phyloP scores from a whole-genome alignment of 148 eudicot genomes.

The Tetragonia tetragonoides region DNA sequence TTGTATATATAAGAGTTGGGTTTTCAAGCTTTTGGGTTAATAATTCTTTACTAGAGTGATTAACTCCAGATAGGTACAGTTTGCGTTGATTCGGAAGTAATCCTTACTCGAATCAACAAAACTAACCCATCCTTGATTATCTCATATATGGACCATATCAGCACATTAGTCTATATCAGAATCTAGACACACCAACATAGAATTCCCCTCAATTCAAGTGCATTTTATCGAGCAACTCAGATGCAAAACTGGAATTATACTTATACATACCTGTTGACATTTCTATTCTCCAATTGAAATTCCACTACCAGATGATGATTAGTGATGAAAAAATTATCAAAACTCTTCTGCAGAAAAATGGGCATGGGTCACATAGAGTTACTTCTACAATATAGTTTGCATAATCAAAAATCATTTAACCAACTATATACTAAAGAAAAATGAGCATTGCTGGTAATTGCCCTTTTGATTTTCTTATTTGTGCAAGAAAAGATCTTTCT shows the following conservation, averaged over 20 bases:
- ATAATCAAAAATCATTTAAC: neutral
- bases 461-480: too few species aligned
- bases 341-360: neutral
- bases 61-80: neutral
- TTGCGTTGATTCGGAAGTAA: neutral
- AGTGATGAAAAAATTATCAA: neutral
- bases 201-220: too few species aligned
- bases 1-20: neutral
- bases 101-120: neutral
- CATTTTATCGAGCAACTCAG: slow-evolving; percentile 7
- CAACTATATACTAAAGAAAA: neutral
- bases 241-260: neutral
- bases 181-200: too few species aligned
- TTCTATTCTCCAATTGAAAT: neutral
- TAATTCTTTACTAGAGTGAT: neutral
- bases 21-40: neutral
- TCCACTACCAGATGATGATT: neutral
- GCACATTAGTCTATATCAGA: too few species aligned
- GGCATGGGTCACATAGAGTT: neutral
- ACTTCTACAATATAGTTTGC: neutral
- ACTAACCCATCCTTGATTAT: neutral
- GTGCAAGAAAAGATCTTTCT: too few species aligned
- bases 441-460: too few species aligned
- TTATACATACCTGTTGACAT: slow-evolving; percentile 2
- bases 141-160: too few species aligned